These are phyloP conservation scores for Lactarius tabidus DNA, from an alignment of 768 basidiomycete species.

Conservation along the genomic window DNA sequence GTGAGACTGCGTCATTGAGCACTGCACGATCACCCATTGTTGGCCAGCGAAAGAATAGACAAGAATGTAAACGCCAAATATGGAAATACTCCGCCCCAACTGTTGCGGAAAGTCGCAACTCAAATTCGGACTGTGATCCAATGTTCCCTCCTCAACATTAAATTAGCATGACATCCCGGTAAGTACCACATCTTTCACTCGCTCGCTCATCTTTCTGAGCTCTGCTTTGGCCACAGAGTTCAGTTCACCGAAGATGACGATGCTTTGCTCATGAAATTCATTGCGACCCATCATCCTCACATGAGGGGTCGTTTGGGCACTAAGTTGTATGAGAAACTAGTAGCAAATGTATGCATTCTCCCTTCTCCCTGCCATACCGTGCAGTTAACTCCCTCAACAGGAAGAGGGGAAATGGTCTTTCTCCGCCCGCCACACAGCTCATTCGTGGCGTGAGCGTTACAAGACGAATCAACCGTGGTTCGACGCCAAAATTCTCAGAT, in stretches of 20 bases:
- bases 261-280: constrained; percentile 39
- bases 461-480: constrained; percentile 41
- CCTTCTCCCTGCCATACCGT: neutral
- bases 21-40: neutral
- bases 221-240: neutral
- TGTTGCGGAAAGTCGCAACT: neutral
- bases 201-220: neutral
- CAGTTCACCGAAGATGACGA: constrained; percentile 42
- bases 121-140: too few relatives aligned
- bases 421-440: constrained; percentile 49
- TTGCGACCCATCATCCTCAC: constrained; percentile 47
- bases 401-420: constrained; percentile 45
- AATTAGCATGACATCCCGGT: constrained; percentile 8
- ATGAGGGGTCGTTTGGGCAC: constrained; percentile 44
- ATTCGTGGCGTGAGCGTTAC: constrained; percentile 66
- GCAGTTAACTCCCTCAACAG: constrained; percentile 31
- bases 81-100: neutral
- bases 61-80: neutral
- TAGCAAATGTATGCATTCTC: constrained; percentile 42
- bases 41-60: neutral
- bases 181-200: neutral
- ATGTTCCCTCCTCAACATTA: neutral
- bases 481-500: constrained; percentile 40
- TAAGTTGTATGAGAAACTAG: constrained; percentile 41
- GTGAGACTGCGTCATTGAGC: constrained; percentile 4